Evolutionary conservation across 768 basidiomycete species (phyloP).

Genomic region (Collybia nuda): DNA sequence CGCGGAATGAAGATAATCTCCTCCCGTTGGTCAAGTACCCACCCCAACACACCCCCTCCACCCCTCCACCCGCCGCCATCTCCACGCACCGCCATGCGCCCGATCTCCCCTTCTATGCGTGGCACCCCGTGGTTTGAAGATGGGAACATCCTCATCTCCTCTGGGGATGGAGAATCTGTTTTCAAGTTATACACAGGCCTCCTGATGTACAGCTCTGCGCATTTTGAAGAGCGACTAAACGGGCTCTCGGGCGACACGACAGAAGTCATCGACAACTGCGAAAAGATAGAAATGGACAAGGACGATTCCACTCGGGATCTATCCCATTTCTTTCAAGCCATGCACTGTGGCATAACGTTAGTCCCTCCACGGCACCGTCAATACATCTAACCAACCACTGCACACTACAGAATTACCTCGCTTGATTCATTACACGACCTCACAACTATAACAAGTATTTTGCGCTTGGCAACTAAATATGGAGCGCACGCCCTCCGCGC

Average conservation of each 20-base stretch:
- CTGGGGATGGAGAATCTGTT: not conserved
- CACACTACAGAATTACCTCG: slow-evolving; percentile 1
- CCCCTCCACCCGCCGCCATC: too few species aligned
- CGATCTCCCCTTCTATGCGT: not conserved
- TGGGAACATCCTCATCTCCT: slow-evolving; percentile 16
- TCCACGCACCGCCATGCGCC: too few species aligned
- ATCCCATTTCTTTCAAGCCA: slow-evolving; percentile 9
- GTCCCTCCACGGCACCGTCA: not conserved
- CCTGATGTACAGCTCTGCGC: not conserved
- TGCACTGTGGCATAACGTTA: not conserved
- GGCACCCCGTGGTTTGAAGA: slow-evolving; percentile 6
- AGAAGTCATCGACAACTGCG: slow-evolving; percentile 11
- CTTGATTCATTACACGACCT: slow-evolving; percentile 8
- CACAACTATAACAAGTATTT: slow-evolving; percentile 4
- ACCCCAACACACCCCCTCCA: too few species aligned
- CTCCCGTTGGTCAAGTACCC: too few species aligned
- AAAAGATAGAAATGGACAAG: slow-evolving; percentile 1
- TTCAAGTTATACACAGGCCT: slow-evolving; percentile 11
- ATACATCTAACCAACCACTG: not conserved
- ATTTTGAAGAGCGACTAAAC: slow-evolving; percentile 2
- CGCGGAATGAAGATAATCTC: too few species aligned
- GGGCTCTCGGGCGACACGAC: slow-evolving; percentile 14
- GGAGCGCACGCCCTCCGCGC: slow-evolving; percentile 8
- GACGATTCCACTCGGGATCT: slow-evolving; percentile 6
- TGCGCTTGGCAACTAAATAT: slow-evolving; percentile 11